Percentiles rank a stretch among this genome's conserved stretches.
These are phyloP conservation scores for Trametes cinnabarina DNA, from an alignment of 768 basidiomycete species.

Conservation along the genomic window DNA sequence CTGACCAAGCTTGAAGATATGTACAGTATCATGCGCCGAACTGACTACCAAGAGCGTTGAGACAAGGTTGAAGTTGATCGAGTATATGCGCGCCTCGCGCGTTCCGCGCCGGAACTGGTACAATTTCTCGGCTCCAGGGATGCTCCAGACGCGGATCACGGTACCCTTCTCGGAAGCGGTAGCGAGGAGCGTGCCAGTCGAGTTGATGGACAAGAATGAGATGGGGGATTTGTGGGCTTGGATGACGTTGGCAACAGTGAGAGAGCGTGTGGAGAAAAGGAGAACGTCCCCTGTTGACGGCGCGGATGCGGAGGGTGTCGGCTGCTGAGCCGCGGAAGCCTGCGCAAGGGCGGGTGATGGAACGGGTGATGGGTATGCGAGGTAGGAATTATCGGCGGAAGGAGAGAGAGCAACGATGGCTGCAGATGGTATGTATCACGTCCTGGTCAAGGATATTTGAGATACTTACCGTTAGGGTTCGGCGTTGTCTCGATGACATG, in stretches of 20 bases:
- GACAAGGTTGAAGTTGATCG: slow-evolving; percentile 81
- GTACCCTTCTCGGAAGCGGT: slow-evolving; percentile 95
- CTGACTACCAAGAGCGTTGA: slow-evolving; percentile 86
- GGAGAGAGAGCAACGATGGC: slow-evolving; percentile 95
- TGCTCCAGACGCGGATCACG: slow-evolving; percentile 90
- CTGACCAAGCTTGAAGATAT: slow-evolving; percentile 87
- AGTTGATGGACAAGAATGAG: slow-evolving; percentile 82
- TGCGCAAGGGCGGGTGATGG: slow-evolving; percentile 68
- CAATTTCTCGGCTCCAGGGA: slow-evolving; percentile 89
- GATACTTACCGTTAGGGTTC: slow-evolving; percentile 81
- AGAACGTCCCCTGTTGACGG: slow-evolving; percentile 81
- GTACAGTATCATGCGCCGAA: slow-evolving; percentile 91
- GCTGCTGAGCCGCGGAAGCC: slow-evolving; percentile 37
- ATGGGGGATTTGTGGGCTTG: slow-evolving; percentile 96
- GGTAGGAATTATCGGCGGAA: slow-evolving; percentile 87
- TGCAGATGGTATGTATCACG: slow-evolving; percentile 31
- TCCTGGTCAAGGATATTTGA: background rate
- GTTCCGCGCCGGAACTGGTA: slow-evolving; percentile 95
- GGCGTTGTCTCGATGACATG: slow-evolving; percentile 97
- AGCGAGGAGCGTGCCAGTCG: slow-evolving; percentile 84
- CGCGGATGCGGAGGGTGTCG: slow-evolving; percentile 29
- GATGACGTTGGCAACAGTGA: slow-evolving; percentile 92
- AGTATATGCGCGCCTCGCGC: slow-evolving; percentile 81
- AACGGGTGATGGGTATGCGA: slow-evolving; percentile 94
- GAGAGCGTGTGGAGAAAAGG: slow-evolving; percentile 88